Evolutionary conservation across 352 stramenopile genomes (phyloP), one percentile per base, ranked within the genome.

Genomic region (Globisporangium takayamanum): DNA sequence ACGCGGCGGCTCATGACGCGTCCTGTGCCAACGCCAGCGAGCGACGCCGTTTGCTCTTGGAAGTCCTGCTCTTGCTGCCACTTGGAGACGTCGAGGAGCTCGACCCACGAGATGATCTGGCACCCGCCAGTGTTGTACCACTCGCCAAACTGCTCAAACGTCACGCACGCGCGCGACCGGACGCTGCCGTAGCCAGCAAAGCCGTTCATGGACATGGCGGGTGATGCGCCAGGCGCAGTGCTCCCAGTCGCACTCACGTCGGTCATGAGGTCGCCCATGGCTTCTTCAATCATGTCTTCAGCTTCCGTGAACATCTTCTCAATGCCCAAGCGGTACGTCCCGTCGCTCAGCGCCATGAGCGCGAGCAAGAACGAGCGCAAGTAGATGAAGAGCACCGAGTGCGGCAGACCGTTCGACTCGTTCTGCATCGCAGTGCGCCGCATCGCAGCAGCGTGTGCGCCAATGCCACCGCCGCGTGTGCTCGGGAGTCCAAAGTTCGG

Each of bases 91-190:
- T 95, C 86, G 22, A 95, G 64, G 2, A 95, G 69, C 46, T 94
- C 84, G 14, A 95, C 78, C 86, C 86, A 95, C 5, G 84, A 93
- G 25, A 95, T 85, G 12, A 90, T 70, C 49, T 92, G 67, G 57
- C 87, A 89, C 2, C 86, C 86, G 8, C 84, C 76, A 4, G 76
- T 83, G 59, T 95, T 95, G 61, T 95, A 95, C 86, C 86, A 95
- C 50, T 94, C 87, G 20, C 87, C 88, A 72, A 97, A 94, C 61
- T 94, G 84, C 53, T 96, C 80, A 59, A 97, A 97, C 4, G 89
- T 96, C 18, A 97, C 78, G 49, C 85, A 71, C 14, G 75, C 71
- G 10, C 80, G 69, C 8, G 80, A 88, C 6, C 77, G 76, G 1
- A 80, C 76, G 50, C 76, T 90, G 25, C 80, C 82, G 37, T 87